A percentile compares a stretch with the other conserved stretches of the same genome.
Evolutionary conservation across 371 early-diverging fungal species (phyloP).

Genomic region (Haplosporangium sp.): DNA sequence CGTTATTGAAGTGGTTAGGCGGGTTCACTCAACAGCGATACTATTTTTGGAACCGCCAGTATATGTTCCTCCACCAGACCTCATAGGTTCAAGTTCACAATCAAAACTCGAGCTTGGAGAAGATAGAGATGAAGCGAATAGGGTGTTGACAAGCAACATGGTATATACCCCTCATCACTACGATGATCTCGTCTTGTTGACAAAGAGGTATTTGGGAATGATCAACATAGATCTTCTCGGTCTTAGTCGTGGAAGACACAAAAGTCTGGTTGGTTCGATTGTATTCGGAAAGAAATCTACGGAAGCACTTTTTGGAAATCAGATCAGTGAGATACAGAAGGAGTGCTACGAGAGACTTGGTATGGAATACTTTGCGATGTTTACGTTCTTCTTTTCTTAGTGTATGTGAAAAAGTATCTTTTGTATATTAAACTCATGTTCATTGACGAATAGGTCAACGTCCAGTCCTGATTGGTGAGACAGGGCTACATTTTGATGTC

Average conservation of each 20-base stretch:
- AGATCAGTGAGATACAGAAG: slow-evolving; percentile 62
- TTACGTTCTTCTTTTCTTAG: too few species aligned
- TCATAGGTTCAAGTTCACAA: slow-evolving; percentile 11
- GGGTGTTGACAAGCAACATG: slow-evolving; percentile 51
- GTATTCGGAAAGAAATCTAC: slow-evolving; percentile 69
- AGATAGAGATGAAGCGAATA: background rate
- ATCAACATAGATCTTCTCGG: slow-evolving; percentile 75
- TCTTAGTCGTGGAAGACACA: slow-evolving; percentile 69
- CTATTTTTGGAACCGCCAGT: slow-evolving; percentile 78
- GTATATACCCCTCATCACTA: slow-evolving; percentile 83
- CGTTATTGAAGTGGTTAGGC: slow-evolving; percentile 59
- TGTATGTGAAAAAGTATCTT: too few species aligned
- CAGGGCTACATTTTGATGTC: slow-evolving; percentile 78
- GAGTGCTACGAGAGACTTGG: slow-evolving; percentile 65
- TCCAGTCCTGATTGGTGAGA: slow-evolving; percentile 78
- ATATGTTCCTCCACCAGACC: slow-evolving; percentile 65
- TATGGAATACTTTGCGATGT: too few species aligned
- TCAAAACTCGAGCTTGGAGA: background rate
- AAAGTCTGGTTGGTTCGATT: slow-evolving; percentile 64
- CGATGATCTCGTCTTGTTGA: slow-evolving; percentile 75
- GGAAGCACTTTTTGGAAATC: slow-evolving; percentile 68
- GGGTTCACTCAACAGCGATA: slow-evolving; percentile 61
- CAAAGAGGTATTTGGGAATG: slow-evolving; percentile 69
- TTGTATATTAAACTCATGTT: too few species aligned
- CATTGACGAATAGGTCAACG: slow-evolving; percentile 24